Conservation (phyloP, 805 yeast genomes). For the Starmera pachycereana region DNA sequence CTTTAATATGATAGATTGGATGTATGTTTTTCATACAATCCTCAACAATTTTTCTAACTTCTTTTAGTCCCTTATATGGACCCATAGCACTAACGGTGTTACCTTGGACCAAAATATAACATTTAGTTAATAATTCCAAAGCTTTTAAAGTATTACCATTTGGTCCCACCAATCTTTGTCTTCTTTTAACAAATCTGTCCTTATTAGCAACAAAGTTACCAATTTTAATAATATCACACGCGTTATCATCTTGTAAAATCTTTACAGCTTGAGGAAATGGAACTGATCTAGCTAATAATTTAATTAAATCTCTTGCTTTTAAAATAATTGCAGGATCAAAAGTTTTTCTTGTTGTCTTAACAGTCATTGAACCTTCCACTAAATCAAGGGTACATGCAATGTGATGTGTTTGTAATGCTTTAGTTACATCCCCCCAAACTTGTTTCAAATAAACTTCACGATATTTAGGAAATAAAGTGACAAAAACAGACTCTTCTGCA, state of each 20-base stretch:
- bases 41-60: slow-evolving; percentile 86
- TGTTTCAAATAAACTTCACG: slow-evolving; percentile 84
- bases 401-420: slow-evolving; percentile 59
- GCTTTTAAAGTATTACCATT: slow-evolving; percentile 95
- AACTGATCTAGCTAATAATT: slow-evolving; percentile 88
- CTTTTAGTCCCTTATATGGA: slow-evolving; percentile 85
- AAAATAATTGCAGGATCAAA: slow-evolving; percentile 89
- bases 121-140: slow-evolving; percentile 85
- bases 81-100: slow-evolving; percentile 97
- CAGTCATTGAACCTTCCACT: slow-evolving; percentile 97
- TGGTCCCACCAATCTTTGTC: slow-evolving; percentile 95
- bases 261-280: slow-evolving; percentile 95
- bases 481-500: slow-evolving; percentile 91
- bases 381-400: slow-evolving; percentile 79
- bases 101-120: slow-evolving; percentile 95
- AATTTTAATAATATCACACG: slow-evolving; percentile 94
- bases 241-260: slow-evolving; percentile 82
- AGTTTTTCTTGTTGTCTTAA: slow-evolving; percentile 89
- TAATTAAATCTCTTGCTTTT: slow-evolving; percentile 91
- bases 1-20: slow-evolving; percentile 97
- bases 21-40: slow-evolving; percentile 96
- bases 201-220: slow-evolving; percentile 83
- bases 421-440: slow-evolving; percentile 91
- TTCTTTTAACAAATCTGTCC: slow-evolving; percentile 88
- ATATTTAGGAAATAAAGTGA: slow-evolving; percentile 93